These are phyloP conservation scores for Canariomyces notabilis DNA, from an alignment of 2,329 filamentous ascomycete genomes.

Conservation along the genomic window DNA sequence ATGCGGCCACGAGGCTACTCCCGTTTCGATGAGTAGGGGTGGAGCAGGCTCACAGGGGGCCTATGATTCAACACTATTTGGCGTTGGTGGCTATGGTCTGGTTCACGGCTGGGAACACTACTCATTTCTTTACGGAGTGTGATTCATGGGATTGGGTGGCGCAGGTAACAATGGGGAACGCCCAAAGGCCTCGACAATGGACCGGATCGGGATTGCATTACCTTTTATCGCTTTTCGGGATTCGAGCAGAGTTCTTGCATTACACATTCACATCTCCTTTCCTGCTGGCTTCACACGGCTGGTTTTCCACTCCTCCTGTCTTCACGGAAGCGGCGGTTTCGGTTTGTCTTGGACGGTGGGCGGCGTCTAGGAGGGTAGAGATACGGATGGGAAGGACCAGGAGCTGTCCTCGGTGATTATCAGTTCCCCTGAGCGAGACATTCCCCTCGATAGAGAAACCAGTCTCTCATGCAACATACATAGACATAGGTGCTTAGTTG, in stretches of 20 bases:
- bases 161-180: background rate
- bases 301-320: background rate
- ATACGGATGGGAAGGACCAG: background rate
- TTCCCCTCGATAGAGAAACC: background rate
- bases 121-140: conserved; percentile 1
- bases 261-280: background rate
- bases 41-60: background rate
- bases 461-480: too few relatives aligned
- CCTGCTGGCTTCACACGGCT: background rate
- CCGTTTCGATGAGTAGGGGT: background rate
- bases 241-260: background rate
- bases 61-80: background rate
- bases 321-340: background rate
- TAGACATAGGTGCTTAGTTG: too few relatives aligned
- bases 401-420: background rate
- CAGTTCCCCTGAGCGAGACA: too few relatives aligned
- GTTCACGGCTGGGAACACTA: background rate
- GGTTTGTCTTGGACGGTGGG: background rate
- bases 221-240: background rate
- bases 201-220: background rate
- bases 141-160: conserved; percentile 1
- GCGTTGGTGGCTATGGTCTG: background rate
- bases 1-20: background rate
- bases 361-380: background rate
- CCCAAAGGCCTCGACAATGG: background rate